Conservation (phyloP, 2,329 filamentous ascomycete species). For the Neonectria ditissima region DNA sequence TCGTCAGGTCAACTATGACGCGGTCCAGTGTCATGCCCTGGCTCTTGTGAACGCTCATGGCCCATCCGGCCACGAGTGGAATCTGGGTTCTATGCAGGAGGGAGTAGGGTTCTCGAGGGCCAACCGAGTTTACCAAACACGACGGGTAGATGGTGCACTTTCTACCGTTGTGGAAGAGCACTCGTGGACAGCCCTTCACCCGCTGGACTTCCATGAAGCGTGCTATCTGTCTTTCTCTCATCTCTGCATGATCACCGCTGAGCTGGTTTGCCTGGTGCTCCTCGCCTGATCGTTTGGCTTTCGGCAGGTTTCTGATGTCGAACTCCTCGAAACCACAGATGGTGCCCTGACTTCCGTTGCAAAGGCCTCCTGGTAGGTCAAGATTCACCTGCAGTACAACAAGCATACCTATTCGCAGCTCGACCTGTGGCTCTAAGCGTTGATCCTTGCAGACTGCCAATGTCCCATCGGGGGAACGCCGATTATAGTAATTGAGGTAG, state of each 20-base stretch:
- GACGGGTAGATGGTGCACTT: conserved; percentile 61
- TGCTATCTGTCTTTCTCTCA: conserved; percentile 22
- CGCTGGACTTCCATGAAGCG: conserved; percentile 22
- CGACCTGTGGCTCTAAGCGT: conserved; percentile 22
- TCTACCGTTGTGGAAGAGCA: conserved; percentile 63
- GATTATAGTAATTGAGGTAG: neutral
- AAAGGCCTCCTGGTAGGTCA: conserved; percentile 11
- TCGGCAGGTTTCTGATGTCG: conserved; percentile 1
- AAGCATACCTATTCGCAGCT: conserved; percentile 32
- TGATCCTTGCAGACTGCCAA: conserved; percentile 25
- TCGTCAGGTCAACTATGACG: conserved; percentile 65
- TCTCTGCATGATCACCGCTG: conserved; percentile 11
- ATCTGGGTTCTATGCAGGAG: conserved; percentile 69
- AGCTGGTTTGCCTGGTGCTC: neutral
- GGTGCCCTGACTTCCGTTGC: conserved; percentile 45
- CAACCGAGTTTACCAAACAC: conserved; percentile 61
- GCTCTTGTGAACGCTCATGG: conserved; percentile 72
- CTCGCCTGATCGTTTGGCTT: conserved; percentile 1
- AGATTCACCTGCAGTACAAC: conserved; percentile 45
- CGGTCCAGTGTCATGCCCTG: conserved; percentile 72
- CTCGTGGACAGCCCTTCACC: conserved; percentile 42
- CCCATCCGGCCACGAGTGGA: conserved; percentile 70
- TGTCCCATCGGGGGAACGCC: conserved; percentile 16
- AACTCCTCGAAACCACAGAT: conserved; percentile 37
- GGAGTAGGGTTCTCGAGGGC: conserved; percentile 58